Evolutionary conservation across 257 asterid species (phyloP).

Genomic region (Vinca minor): DNA sequence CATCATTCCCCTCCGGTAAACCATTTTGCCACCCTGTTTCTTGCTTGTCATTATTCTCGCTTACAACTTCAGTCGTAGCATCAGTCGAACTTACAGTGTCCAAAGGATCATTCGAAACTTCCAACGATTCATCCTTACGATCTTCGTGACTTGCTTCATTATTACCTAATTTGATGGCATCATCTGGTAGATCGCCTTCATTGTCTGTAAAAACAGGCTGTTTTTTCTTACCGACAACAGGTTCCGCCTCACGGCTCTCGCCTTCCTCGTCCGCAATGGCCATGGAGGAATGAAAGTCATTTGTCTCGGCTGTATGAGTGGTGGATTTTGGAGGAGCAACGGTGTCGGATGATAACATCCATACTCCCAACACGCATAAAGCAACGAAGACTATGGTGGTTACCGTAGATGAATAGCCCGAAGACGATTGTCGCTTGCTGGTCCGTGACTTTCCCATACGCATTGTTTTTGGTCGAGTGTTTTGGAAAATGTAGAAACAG

Average conservation of each 20-base stretch:
- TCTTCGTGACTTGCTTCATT: conserved; percentile 12
- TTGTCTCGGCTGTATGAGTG: conserved; percentile 17
- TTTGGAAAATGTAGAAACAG: background rate
- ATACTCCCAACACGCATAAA: conserved; percentile 46
- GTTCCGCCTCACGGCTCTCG: conserved; percentile 11
- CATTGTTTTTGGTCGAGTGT: too few relatives aligned
- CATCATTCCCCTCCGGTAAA: background rate
- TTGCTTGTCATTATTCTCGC: conserved; percentile 1
- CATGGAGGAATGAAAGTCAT: conserved; percentile 14
- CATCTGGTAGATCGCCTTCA: conserved; percentile 47
- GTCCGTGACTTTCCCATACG: too few relatives aligned
- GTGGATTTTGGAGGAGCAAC: conserved; percentile 31
- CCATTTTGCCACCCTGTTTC: conserved; percentile 18
- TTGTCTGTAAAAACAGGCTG: conserved; percentile 36
- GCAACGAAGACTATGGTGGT: conserved; percentile 45
- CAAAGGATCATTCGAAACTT: conserved; percentile 14
- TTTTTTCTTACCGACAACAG: conserved; percentile 8
- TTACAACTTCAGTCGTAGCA: conserved; percentile 3
- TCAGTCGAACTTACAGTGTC: background rate
- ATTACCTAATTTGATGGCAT: conserved; percentile 27
- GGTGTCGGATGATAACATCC: conserved; percentile 54
- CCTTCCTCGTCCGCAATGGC: conserved; percentile 13
- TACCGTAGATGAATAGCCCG: conserved; percentile 43
- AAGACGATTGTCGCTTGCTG: conserved; percentile 37
- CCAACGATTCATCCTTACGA: conserved; percentile 16